phyloP scores from a whole-genome alignment of 2,329 filamentous ascomycete species.

The Ophiocordyceps camponoti-leonardi region DNA sequence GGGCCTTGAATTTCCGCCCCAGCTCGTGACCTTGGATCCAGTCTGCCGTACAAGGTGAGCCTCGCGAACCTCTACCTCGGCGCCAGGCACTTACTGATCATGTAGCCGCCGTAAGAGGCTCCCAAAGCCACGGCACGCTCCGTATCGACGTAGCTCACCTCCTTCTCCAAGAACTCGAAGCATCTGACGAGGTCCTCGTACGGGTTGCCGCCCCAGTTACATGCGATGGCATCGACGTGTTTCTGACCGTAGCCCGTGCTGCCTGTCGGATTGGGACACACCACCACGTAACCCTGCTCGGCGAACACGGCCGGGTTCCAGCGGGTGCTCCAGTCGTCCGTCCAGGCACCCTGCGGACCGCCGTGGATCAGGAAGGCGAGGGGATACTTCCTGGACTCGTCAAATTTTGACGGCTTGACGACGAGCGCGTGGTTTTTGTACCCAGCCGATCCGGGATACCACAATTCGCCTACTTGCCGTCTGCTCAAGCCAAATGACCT shows the following conservation, averaged over 20 bases:
- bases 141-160: slow-evolving; percentile 53
- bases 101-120: slow-evolving; percentile 59
- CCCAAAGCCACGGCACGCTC: slow-evolving; percentile 54
- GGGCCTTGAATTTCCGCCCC: slow-evolving; percentile 68
- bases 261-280: slow-evolving; percentile 70
- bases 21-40: slow-evolving; percentile 84
- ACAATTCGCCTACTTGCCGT: slow-evolving; percentile 49
- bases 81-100: slow-evolving; percentile 40
- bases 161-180: slow-evolving; percentile 54
- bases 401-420: slow-evolving; percentile 50
- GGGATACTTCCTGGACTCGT: slow-evolving; percentile 56
- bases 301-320: slow-evolving; percentile 82
- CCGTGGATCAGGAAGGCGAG: slow-evolving; percentile 69
- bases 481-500: slow-evolving; percentile 47
- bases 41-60: slow-evolving; percentile 26
- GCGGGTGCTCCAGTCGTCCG: slow-evolving; percentile 59
- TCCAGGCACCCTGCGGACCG: slow-evolving; percentile 64
- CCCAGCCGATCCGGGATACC: slow-evolving; percentile 46
- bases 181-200: slow-evolving; percentile 69
- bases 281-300: slow-evolving; percentile 72
- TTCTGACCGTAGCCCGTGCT: slow-evolving; percentile 69
- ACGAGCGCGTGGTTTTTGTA: slow-evolving; percentile 54
- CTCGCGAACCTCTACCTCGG: not conserved
- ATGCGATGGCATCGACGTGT: slow-evolving; percentile 58
- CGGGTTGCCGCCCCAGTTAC: slow-evolving; percentile 71